Percentiles rank a stretch among this genome's conserved stretches.
Conservation (phyloP, 805 yeast species). For the Cyberlindnera nakhonratchasimensis region DNA sequence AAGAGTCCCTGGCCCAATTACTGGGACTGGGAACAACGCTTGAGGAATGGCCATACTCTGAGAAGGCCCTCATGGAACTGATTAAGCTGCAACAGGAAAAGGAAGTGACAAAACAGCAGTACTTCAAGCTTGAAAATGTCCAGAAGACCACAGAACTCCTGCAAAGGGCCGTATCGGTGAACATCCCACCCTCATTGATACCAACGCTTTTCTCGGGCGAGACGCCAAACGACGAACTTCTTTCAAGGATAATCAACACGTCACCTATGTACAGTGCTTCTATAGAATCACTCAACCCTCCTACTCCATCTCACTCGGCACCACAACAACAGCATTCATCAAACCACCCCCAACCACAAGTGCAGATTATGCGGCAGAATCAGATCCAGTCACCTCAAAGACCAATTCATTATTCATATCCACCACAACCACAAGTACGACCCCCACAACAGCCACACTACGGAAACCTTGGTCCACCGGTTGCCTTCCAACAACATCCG, state of each 20-base stretch:
- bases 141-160: slow-evolving; percentile 59
- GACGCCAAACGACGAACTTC: slow-evolving; percentile 18
- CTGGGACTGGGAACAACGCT: slow-evolving; percentile 24
- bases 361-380: background rate
- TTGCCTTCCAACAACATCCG: slow-evolving; percentile 13
- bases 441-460: slow-evolving; percentile 10
- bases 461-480: slow-evolving; percentile 24
- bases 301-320: slow-evolving; percentile 1
- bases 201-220: slow-evolving; percentile 53
- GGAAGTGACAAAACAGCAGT: slow-evolving; percentile 80
- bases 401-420: slow-evolving; percentile 12
- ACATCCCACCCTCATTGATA: slow-evolving; percentile 61
- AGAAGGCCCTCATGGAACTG: slow-evolving; percentile 23
- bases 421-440: slow-evolving; percentile 6
- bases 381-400: slow-evolving; percentile 12
- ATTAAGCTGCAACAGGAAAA: slow-evolving; percentile 45
- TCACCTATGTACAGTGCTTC: slow-evolving; percentile 3
- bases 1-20: slow-evolving; percentile 20
- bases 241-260: slow-evolving; percentile 10
- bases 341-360: slow-evolving; percentile 1
- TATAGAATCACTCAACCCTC: slow-evolving; percentile 2
- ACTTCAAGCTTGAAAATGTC: slow-evolving; percentile 60
- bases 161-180: slow-evolving; percentile 54
- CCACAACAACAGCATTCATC: slow-evolving; percentile 1
- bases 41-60: slow-evolving; percentile 26